Percentiles rank a stretch among this genome's conserved stretches.
These are phyloP conservation scores for Phytophthora melonis DNA, from an alignment of 352 stramenopile genomes.

Conservation along the genomic window DNA sequence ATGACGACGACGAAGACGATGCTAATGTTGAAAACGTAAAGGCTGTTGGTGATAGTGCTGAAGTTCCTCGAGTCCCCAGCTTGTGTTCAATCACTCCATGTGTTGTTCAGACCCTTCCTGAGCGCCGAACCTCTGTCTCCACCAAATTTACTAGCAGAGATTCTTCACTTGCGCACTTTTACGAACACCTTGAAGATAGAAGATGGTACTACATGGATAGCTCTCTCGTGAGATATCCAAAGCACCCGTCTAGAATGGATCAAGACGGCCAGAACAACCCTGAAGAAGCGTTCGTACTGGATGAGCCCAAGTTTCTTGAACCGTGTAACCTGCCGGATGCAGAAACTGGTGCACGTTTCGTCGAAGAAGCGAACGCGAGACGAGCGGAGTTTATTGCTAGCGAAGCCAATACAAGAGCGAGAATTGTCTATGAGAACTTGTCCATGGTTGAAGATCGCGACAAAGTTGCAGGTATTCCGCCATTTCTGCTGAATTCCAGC, in stretches of 20 bases:
- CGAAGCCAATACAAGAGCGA: conserved; percentile 46
- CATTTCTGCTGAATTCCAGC: conserved; percentile 31
- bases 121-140: conserved; percentile 5
- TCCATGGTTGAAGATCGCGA: conserved; percentile 35
- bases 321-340: conserved; percentile 26
- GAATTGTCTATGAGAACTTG: conserved; percentile 67
- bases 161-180: conserved; percentile 3
- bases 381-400: conserved; percentile 47
- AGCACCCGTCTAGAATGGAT: conserved; percentile 38
- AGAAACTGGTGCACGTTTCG: conserved; percentile 22
- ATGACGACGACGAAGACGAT: conserved; percentile 37
- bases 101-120: conserved; percentile 3
- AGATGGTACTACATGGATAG: conserved; percentile 41
- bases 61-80: conserved; percentile 9
- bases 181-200: conserved; percentile 37
- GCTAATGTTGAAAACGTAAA: conserved; percentile 15
- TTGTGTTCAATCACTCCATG: conserved; percentile 5
- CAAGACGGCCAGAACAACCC: conserved; percentile 26
- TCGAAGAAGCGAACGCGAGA: conserved; percentile 30
- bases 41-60: neutral
- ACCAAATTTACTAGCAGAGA: conserved; percentile 21
- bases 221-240: conserved; percentile 41
- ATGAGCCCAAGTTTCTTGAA: conserved; percentile 36
- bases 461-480: conserved; percentile 22
- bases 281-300: conserved; percentile 40